These are phyloP conservation scores for Monosporozyma siamensis DNA, from an alignment of 805 yeast genomes.

Conservation along the genomic window DNA sequence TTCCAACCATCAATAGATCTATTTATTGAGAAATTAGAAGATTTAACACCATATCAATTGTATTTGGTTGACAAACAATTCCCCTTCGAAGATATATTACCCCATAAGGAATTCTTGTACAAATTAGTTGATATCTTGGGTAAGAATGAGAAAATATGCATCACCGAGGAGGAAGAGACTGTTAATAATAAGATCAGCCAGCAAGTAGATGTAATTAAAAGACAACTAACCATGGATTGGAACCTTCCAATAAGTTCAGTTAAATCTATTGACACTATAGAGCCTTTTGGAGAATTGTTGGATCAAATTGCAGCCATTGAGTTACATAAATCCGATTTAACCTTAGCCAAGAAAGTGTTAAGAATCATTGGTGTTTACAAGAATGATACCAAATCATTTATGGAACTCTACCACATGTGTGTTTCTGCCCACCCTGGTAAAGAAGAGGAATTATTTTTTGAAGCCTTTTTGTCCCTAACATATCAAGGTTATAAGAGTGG, in stretches of 20 bases:
- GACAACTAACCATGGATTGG: background rate
- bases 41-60: conserved; percentile 14
- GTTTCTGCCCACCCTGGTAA: conserved; percentile 33
- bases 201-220: conserved; percentile 4
- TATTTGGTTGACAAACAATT: conserved; percentile 9
- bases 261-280: conserved; percentile 1
- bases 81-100: conserved; percentile 7
- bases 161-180: conserved; percentile 13
- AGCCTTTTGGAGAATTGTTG: conserved; percentile 10
- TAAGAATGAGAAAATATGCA: conserved; percentile 2
- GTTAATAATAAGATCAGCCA: conserved; percentile 3
- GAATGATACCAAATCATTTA: conserved; percentile 20
- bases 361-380: conserved; percentile 16
- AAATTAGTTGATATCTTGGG: conserved; percentile 14
- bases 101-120: conserved; percentile 8
- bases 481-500: conserved; percentile 32
- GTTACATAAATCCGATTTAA: conserved; percentile 25
- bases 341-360: conserved; percentile 12
- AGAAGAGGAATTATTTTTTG: conserved; percentile 34
- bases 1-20: conserved; percentile 7
- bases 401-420: conserved; percentile 34
- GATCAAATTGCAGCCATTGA: conserved; percentile 30
- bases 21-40: conserved; percentile 8
- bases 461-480: conserved; percentile 34
- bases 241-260: background rate